phyloP scores from a whole-genome alignment of 2,329 filamentous ascomycete genomes.

The Monosporascus cannonballus region DNA sequence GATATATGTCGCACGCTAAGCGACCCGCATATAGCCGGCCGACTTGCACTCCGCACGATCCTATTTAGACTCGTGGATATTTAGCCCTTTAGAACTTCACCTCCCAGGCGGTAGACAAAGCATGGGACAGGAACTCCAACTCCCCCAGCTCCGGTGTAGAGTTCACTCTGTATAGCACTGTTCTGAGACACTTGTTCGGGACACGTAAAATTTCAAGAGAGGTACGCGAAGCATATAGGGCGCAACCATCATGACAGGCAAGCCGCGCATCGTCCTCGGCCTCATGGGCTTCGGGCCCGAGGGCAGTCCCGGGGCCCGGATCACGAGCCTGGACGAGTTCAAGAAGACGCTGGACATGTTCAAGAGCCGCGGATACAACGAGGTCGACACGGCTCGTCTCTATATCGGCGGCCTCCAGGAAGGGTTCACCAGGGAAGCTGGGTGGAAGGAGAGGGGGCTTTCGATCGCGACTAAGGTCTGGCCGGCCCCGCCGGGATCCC shows the following conservation, averaged over 20 bases:
- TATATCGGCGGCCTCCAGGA: slow-evolving; percentile 73
- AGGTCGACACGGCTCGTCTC: slow-evolving; percentile 75
- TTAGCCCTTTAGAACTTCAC: neutral
- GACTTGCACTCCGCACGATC: neutral
- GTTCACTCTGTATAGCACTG: too few relatives aligned
- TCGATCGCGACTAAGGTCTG: slow-evolving; percentile 74
- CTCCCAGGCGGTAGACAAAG: neutral
- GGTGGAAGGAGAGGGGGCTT: slow-evolving; percentile 72
- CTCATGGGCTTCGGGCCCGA: slow-evolving; percentile 76
- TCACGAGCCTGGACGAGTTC: slow-evolving; percentile 61
- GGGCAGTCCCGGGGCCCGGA: slow-evolving; percentile 55
- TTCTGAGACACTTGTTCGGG: too few relatives aligned
- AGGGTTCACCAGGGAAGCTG: slow-evolving; percentile 66
- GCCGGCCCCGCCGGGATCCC: slow-evolving; percentile 50
- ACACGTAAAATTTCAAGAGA: too few relatives aligned
- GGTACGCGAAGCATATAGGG: neutral
- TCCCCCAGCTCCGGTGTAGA: neutral
- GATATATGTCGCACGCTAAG: neutral
- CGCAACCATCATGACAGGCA: slow-evolving; percentile 24
- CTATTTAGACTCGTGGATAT: neutral
- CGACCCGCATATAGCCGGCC: neutral
- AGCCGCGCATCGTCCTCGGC: slow-evolving; percentile 69
- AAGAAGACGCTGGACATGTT: slow-evolving; percentile 67
- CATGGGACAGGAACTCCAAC: neutral
- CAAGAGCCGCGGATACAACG: slow-evolving; percentile 69